phyloP scores from a whole-genome alignment of 2,329 filamentous ascomycete genomes.

The Venturia pyrina region DNA sequence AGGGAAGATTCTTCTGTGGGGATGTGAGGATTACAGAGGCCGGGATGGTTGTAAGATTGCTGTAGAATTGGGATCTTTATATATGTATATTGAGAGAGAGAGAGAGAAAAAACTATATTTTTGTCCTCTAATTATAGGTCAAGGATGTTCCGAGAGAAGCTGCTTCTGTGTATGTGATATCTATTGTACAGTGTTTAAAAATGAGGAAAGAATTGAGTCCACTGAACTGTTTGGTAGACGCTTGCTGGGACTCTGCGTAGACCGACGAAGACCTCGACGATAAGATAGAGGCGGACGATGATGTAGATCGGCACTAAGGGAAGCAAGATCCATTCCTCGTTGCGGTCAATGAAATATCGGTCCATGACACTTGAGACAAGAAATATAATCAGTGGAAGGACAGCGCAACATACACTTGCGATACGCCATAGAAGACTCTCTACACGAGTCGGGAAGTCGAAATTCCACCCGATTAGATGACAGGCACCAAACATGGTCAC shows the following conservation, averaged over 20 bases:
- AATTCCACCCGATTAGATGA: conserved; percentile 15
- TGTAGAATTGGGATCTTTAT: too few relatives aligned
- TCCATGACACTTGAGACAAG: not conserved
- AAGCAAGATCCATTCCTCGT: not conserved
- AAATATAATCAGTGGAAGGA: not conserved
- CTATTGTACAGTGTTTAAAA: not conserved
- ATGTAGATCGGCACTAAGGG: not conserved
- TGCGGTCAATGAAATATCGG: not conserved
- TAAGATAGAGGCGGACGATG: not conserved
- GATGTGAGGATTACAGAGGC: too few relatives aligned
- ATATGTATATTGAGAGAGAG: too few relatives aligned
- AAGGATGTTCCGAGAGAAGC: not conserved
- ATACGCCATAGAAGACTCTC: conserved; percentile 16
- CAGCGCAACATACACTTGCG: conserved; percentile 11
- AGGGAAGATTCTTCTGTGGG: too few relatives aligned
- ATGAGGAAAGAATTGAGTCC: conserved; percentile 6
- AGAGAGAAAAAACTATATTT: not conserved
- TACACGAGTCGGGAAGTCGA: conserved; percentile 12
- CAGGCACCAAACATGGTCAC: conserved; percentile 4
- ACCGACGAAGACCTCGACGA: not conserved
- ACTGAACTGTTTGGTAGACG: not conserved
- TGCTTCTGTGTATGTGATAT: not conserved
- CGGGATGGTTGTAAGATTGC: too few relatives aligned
- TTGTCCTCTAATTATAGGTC: not conserved
- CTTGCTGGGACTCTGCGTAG: not conserved